Evolutionary conservation across 352 stramenopile species (phyloP), one percentile per base, ranked within the genome.

Genomic region (Phytophthora ohioensis): DNA sequence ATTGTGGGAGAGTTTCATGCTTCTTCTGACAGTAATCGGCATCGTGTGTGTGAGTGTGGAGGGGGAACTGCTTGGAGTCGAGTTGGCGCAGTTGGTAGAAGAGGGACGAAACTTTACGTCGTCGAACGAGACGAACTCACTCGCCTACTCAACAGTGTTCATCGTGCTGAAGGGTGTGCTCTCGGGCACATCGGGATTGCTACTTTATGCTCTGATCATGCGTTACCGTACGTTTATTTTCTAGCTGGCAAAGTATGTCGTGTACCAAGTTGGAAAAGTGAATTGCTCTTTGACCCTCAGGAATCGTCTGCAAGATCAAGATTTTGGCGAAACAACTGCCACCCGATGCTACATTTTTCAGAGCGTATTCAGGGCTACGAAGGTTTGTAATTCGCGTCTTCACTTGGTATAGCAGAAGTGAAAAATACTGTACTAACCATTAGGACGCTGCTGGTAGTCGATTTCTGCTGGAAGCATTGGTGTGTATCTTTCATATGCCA

Each of bases 1-100:
- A 10, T 63, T 69, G 4, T 61, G 83, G 36, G 82, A 90, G 59
- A 90, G 73, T 58, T 69, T 51, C 63, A 90, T 88, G 82, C 63
- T 87, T 30, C 46, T 64, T 6, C 32, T 80, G 30, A 74, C 78
- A 8, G n/a, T 75, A 34, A 54, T 80, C 10, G 69, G 67, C 48
- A 78, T 88, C 17, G 10, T 73, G 34, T 77, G 69, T 49, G 82
- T 71, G n/a, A 73, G 75, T 61, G 57, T 84, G 32, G 82, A 90
- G 57, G 85, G 82, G 47, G 82, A 90, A 51, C 53, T 85, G 12
- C 64, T 88, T 17, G 86, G 82, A 68, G 59, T 55, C n/a, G 69
- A 83, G 38, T 27, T 80, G 53, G 69, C 73, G 9, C 42, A 61
- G 5, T 52, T 71, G 27, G 36, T 68, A 38, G 34, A 70, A 10